Conservation (phyloP, 208 protist genomes). For the Novymonas esmeraldas region DNA sequence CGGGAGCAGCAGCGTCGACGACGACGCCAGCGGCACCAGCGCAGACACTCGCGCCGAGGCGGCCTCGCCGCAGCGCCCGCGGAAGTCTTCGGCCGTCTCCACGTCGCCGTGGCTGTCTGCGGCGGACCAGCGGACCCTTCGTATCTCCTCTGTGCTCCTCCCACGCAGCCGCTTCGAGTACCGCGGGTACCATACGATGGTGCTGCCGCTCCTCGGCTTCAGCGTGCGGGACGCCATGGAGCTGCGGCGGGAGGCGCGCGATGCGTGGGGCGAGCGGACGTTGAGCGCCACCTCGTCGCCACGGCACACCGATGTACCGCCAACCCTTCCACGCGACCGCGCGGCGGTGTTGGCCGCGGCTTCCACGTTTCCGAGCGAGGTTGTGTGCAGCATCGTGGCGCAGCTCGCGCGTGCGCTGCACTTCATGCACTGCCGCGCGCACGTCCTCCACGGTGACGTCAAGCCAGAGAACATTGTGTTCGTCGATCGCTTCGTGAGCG, state of each 20-base stretch:
- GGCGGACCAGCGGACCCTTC: conserved; percentile 18
- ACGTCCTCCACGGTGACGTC: conserved; percentile 95
- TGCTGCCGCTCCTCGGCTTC: conserved; percentile 62
- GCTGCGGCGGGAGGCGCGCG: conserved; percentile 23
- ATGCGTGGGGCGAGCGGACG: conserved; percentile 1
- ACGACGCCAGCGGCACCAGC: neutral
- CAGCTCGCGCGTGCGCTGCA: conserved; percentile 84
- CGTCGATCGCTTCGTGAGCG: conserved; percentile 22
- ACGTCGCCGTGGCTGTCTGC: conserved; percentile 8
- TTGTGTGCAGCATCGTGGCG: conserved; percentile 50
- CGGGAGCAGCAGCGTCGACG: neutral
- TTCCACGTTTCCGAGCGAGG: conserved; percentile 24
- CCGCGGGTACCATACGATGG: conserved; percentile 58
- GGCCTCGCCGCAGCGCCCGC: neutral
- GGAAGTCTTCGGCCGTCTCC: neutral
- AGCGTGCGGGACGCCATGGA: conserved; percentile 67
- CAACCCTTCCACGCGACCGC: neutral
- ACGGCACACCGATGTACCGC: neutral
- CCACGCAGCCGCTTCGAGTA: conserved; percentile 47
- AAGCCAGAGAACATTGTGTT: conserved; percentile 92
- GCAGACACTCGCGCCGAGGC: neutral
- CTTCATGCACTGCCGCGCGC: conserved; percentile 54
- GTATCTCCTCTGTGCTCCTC: conserved; percentile 14
- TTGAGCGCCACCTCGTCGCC: neutral
- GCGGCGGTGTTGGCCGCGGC: conserved; percentile 16